A percentile compares a stretch with the other conserved stretches of the same genome.
phyloP scores from a whole-genome alignment of 495 filamentous ascomycete genomes.

The Penicillium cosmopolitanum region DNA sequence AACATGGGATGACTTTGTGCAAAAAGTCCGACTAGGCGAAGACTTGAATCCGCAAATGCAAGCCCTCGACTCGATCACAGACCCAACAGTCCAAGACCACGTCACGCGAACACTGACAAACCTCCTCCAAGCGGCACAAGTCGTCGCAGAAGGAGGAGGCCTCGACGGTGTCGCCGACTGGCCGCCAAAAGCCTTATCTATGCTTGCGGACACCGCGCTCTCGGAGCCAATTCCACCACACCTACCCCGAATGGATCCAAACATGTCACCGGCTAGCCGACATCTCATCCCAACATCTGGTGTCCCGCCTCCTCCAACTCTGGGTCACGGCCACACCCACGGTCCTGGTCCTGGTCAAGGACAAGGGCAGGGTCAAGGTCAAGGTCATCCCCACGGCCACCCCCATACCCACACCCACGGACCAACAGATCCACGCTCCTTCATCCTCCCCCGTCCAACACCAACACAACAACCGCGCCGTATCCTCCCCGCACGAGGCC shows the following conservation, averaged over 20 bases:
- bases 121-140: conserved; percentile 21
- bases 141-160: conserved; percentile 8
- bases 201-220: conserved; percentile 42
- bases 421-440: conserved; percentile 42
- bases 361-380: too few species aligned
- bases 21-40: conserved; percentile 41
- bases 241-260: conserved; percentile 31
- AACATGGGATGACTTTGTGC: conserved; percentile 49
- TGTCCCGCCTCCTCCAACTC: conserved; percentile 19
- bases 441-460: conserved; percentile 44
- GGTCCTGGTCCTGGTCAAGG: conserved; percentile 13
- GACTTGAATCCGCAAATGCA: conserved; percentile 47
- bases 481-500: conserved; percentile 40
- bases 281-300: conserved; percentile 29
- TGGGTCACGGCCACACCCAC: conserved; percentile 34
- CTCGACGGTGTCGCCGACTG: conserved; percentile 12
- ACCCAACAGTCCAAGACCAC: conserved; percentile 11
- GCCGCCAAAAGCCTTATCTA: conserved; percentile 30
- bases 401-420: too few species aligned
- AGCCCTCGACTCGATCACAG: conserved; percentile 32
- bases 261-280: conserved; percentile 30
- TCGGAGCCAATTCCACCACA: conserved; percentile 27
- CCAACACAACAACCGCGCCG: conserved; percentile 44
- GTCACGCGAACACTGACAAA: conserved; percentile 13
- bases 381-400: too few species aligned